A percentile compares a stretch with the other conserved stretches of the same genome.
These are phyloP conservation scores for Lichenothelia convexa DNA, from an alignment of 495 filamentous ascomycete species.

Conservation along the genomic window DNA sequence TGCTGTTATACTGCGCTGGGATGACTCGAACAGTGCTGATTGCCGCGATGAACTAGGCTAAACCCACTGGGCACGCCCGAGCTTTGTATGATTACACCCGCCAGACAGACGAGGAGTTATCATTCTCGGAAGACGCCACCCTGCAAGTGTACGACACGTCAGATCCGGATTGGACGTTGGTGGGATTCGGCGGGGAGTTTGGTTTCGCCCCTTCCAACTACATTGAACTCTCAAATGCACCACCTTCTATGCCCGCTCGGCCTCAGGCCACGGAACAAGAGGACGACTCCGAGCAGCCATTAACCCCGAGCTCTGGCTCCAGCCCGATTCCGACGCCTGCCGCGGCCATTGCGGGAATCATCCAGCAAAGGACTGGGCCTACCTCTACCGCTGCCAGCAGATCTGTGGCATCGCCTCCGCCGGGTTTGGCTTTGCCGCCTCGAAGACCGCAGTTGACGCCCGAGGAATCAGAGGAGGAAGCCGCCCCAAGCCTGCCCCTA, in stretches of 20 bases:
- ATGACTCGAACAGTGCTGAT: neutral
- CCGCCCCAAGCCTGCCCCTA: slow-evolving; percentile 45
- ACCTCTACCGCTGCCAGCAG: slow-evolving; percentile 22
- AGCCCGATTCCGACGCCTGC: slow-evolving; percentile 29
- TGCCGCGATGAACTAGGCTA: slow-evolving; percentile 8
- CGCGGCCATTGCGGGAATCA: slow-evolving; percentile 51
- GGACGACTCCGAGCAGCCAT: slow-evolving; percentile 6
- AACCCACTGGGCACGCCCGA: slow-evolving; percentile 52
- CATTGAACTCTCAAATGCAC: slow-evolving; percentile 45
- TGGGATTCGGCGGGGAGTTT: slow-evolving; percentile 67
- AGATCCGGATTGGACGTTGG: slow-evolving; percentile 93
- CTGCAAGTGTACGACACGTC: slow-evolving; percentile 75
- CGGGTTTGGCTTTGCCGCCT: slow-evolving; percentile 18
- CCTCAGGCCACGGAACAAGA: slow-evolving; percentile 8
- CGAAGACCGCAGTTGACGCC: slow-evolving; percentile 36
- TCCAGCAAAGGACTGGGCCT: slow-evolving; percentile 33
- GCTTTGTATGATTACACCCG: slow-evolving; percentile 90
- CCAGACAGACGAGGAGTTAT: slow-evolving; percentile 95
- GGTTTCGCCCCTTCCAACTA: slow-evolving; percentile 97
- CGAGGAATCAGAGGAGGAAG: slow-evolving; percentile 42
- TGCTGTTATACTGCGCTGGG: neutral
- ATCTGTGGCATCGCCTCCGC: slow-evolving; percentile 22
- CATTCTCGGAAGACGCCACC: slow-evolving; percentile 75
- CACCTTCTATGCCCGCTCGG: slow-evolving; percentile 18
- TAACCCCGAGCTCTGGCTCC: slow-evolving; percentile 9